Evolutionary conservation across 805 yeast genomes (phyloP).

Genomic region (Cyberlindnera americana): DNA sequence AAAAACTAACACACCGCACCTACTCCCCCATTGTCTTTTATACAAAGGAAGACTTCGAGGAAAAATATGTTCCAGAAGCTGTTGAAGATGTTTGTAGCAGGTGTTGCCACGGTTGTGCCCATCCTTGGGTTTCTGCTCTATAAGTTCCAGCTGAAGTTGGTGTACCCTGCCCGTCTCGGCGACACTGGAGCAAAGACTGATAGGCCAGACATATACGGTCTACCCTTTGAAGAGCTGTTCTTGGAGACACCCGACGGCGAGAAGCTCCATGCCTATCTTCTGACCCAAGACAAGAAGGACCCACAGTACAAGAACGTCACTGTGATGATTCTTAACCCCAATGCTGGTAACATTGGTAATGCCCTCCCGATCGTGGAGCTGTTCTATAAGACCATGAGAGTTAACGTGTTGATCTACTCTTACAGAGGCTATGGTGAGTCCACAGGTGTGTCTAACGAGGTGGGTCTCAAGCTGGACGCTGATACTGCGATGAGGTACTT

Average conservation of each 20-base stretch:
- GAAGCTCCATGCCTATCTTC: constrained; percentile 57
- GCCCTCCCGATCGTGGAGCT: constrained; percentile 75
- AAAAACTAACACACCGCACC: too few species aligned
- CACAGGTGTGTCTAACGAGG: constrained; percentile 71
- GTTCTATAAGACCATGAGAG: constrained; percentile 57
- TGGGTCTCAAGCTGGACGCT: constrained; percentile 80
- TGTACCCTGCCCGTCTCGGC: constrained; percentile 83
- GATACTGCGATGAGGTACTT: constrained; percentile 63
- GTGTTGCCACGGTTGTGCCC: constrained; percentile 42
- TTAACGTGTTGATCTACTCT: constrained; percentile 80
- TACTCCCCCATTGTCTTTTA: too few species aligned
- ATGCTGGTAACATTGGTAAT: constrained; percentile 96
- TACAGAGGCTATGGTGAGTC: constrained; percentile 90
- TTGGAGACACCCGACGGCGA: constrained; percentile 70
- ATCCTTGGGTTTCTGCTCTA: constrained; percentile 52
- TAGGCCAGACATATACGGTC: constrained; percentile 66
- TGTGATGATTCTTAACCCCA: constrained; percentile 77
- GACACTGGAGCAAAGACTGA: constrained; percentile 69
- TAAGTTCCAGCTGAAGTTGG: constrained; percentile 56
- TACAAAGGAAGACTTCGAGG: too few species aligned
- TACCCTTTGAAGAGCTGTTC: constrained; percentile 60
- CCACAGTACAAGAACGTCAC: constrained; percentile 55
- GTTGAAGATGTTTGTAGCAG: constrained; percentile 36
- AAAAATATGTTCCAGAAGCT: background rate
- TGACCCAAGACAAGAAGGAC: constrained; percentile 44